Base-by-base conservation (phyloP, 2,329 filamentous ascomycete species). In the Xylariomycetidae sp. region DNA sequence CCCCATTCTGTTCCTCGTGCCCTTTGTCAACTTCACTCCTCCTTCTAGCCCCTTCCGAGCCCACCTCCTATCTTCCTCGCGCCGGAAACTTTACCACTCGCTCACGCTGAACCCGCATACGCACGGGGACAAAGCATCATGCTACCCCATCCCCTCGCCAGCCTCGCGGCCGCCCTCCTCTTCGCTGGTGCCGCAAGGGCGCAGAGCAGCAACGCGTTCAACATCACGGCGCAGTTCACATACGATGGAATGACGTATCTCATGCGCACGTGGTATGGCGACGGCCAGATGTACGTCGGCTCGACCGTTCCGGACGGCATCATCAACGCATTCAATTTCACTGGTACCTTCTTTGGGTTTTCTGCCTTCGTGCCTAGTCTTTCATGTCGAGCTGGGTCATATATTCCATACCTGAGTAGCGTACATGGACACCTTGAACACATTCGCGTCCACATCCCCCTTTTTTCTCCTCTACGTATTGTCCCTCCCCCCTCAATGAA, bases 221-320 rank as follows among this genome's bases (percentile, higher is more conserved):
- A 36, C 30, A 19, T 37, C 17, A 27, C 33, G 13, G 29, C 34
- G 6, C 27, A 27, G 14, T 45, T 38, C 29, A n/a, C 13, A 12
- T 20, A 34, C 31, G 28, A 37, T 20, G 29, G 26, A 16, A 13
- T 29, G 16, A 12, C 25, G n/a, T 22, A 36, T 12, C 26, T 27
- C 27, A 31, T 25, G 30, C 36, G 31, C 20, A 30, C 30, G 22
- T 45, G 42, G 42, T 45, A 38, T 20, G 40, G 40, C 27, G 42
- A 45, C 31, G 44, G 40, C 16, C 16, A 36, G 18, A 26, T 40
- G 18, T 47, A 45, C 23, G 33, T 41, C 19, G 44, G 44, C 8
- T 5, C 35, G 3, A 26, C 18, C 10, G 38, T 47, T 8, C 44
- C 44, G n/a, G 19, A 27, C n/a, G 31, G 31, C 16, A 29, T 46